These are phyloP conservation scores for Globisporangium nodosum DNA, from an alignment of 352 stramenopile species.

Conservation along the genomic window DNA sequence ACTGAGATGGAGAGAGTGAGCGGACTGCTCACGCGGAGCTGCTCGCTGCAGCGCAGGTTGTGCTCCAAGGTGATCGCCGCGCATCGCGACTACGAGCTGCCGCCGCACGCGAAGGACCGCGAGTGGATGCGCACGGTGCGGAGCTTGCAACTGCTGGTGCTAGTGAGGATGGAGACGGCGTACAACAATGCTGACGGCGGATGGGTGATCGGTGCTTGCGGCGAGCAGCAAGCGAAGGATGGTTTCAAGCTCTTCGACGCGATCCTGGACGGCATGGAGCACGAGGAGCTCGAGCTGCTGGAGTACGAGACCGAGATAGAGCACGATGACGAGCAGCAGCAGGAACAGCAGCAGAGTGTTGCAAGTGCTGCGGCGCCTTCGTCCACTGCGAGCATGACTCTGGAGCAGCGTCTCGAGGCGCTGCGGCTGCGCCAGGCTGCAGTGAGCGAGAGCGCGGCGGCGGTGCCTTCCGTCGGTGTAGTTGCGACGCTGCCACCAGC, in stretches of 20 bases:
- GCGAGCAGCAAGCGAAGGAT: slow-evolving; percentile 49
- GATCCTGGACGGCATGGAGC: slow-evolving; percentile 78
- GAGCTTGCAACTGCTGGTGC: not conserved
- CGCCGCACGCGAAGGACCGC: slow-evolving; percentile 50
- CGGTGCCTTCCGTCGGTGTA: not conserved
- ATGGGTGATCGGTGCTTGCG: not conserved
- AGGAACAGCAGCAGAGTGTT: slow-evolving; percentile 10
- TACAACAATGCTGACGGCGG: too few species aligned
- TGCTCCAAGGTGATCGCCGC: slow-evolving; percentile 65
- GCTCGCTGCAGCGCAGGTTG: slow-evolving; percentile 26
- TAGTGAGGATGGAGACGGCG: too few species aligned
- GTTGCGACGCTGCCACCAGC: not conserved
- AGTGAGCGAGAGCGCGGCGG: slow-evolving; percentile 1
- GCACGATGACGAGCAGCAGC: slow-evolving; percentile 13
- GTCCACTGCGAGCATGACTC: slow-evolving; percentile 15
- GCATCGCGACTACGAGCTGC: slow-evolving; percentile 55
- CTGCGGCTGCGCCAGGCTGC: slow-evolving; percentile 34
- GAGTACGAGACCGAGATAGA: slow-evolving; percentile 43
- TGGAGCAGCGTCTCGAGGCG: slow-evolving; percentile 49
- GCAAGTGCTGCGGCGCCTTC: not conserved
- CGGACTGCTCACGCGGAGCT: not conserved
- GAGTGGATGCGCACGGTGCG: slow-evolving; percentile 59
- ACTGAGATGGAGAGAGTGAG: not conserved
- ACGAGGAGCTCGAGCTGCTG: slow-evolving; percentile 52
- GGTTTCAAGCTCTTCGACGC: slow-evolving; percentile 62